Evolutionary conservation across 148 eudicot genomes (phyloP).

Genomic region (Cornus suecica): DNA sequence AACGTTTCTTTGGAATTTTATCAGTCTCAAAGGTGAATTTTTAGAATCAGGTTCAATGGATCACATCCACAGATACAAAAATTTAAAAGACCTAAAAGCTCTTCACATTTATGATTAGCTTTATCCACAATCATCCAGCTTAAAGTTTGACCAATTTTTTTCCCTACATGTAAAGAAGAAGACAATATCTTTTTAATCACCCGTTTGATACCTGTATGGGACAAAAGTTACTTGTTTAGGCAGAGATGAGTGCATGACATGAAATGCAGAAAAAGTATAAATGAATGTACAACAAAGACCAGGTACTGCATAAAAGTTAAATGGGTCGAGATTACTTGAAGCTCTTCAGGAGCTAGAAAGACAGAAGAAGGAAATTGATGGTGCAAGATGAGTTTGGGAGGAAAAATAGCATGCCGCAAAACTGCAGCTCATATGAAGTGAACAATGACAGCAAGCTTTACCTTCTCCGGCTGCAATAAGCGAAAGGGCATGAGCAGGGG

Average conservation of each 20-base stretch:
- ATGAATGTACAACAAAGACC: not conserved
- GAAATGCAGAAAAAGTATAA: not conserved
- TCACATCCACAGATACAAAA: too few relatives aligned
- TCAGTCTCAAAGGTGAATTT: not conserved
- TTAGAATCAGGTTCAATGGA: not conserved
- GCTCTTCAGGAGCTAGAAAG: too few relatives aligned
- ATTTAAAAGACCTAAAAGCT: too few relatives aligned
- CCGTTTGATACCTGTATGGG: not conserved
- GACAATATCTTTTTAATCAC: not conserved
- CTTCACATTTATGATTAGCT: too few relatives aligned
- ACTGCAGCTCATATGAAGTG: not conserved
- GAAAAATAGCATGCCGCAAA: not conserved
- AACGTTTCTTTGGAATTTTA: not conserved
- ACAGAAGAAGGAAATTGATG: not conserved
- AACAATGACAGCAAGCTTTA: constrained; percentile 14
- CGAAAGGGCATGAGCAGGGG: constrained; percentile 99
- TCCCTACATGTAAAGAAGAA: not conserved
- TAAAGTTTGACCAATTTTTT: not conserved
- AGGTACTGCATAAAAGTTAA: not conserved
- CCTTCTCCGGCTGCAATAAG: constrained; percentile 99
- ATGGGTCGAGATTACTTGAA: too few relatives aligned
- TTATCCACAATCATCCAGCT: not conserved
- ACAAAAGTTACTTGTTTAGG: not conserved
- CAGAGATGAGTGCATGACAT: not conserved
- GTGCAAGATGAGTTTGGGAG: not conserved